Evolutionary conservation across 805 yeast species (phyloP), one percentile per base, ranked within the genome.

Genomic region (Candida anglica): DNA sequence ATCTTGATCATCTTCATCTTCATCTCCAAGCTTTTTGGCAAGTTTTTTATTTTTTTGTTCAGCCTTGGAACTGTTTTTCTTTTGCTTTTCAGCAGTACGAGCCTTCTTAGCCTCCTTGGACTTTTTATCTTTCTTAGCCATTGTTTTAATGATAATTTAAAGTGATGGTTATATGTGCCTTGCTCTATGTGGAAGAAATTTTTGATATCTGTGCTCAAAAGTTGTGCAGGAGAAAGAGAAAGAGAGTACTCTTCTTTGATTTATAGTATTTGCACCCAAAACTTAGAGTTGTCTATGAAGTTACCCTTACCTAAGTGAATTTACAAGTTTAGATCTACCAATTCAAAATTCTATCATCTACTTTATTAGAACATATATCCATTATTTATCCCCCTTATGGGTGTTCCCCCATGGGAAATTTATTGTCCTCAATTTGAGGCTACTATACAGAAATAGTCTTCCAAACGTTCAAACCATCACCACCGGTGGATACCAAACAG

Each of bases 391-490:
- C n/a, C n/a, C n/a, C n/a, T n/a, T n/a, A n/a, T n/a, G n/a, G n/a
- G n/a, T n/a, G n/a, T n/a, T n/a, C n/a, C n/a, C n/a, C n/a, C n/a
- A n/a, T n/a, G n/a, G n/a, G n/a, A n/a, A n/a, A n/a, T n/a, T n/a
- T n/a, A n/a, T n/a, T n/a, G n/a, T n/a, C n/a, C n/a, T n/a, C n/a
- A n/a, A n/a, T n/a, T n/a, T 21, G 23, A 9, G 11, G 11, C 23
- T 9, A 21, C 49, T 70, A 89, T 26, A 91, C 96, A 57, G 95
- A 84, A 52, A 93, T 93, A 14, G 97, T 91, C 69, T 93, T 93
- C 97, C 97, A 93, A 26, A 91, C 68, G 52, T 86, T 85, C 57
- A 93, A 70, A 25, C 98, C 98, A 52, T 91, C 97, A 23, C 91
- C 81, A 45, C 98, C 98, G 2, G 98, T 91, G 49, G 94, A 81